phyloP scores from a whole-genome alignment of 345 rosid genomes.

The thale cress (Arabidopsis thaliana) region DNA sequence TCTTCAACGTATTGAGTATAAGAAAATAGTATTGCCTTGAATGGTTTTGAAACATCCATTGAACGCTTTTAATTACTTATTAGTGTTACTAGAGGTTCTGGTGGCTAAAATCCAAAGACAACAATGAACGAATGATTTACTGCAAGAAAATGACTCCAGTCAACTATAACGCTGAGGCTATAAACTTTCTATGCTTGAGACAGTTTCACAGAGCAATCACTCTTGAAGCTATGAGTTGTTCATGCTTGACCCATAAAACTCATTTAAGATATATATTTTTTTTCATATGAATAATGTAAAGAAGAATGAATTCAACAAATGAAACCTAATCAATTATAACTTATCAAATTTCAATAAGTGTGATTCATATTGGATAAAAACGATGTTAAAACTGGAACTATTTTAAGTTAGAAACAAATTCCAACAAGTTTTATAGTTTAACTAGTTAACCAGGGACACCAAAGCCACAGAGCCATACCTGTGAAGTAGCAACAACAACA shows the following conservation, averaged over 20 bases:
- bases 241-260: slow-evolving; percentile 26
- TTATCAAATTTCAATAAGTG: neutral
- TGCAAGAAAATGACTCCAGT: neutral
- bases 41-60: neutral
- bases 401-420: slow-evolving; percentile 19
- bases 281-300: neutral
- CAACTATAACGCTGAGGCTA: slow-evolving; percentile 10
- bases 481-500: slow-evolving; percentile 30
- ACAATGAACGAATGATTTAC: slow-evolving; percentile 1
- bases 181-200: slow-evolving; percentile 6
- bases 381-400: slow-evolving; percentile 5
- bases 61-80: neutral
- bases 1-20: slow-evolving; percentile 11
- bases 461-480: neutral
- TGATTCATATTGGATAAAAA: neutral
- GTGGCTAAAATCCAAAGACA: slow-evolving; percentile 11
- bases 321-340: slow-evolving; percentile 2
- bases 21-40: neutral
- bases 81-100: neutral
- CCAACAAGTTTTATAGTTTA: slow-evolving; percentile 23
- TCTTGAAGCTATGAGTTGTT: slow-evolving; percentile 12
- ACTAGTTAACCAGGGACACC: slow-evolving; percentile 25
- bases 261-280: neutral
- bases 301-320: neutral
- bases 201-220: slow-evolving; percentile 27